These are phyloP conservation scores for Aspergillus cavernicola DNA, from an alignment of 495 filamentous ascomycete genomes.

Conservation along the genomic window DNA sequence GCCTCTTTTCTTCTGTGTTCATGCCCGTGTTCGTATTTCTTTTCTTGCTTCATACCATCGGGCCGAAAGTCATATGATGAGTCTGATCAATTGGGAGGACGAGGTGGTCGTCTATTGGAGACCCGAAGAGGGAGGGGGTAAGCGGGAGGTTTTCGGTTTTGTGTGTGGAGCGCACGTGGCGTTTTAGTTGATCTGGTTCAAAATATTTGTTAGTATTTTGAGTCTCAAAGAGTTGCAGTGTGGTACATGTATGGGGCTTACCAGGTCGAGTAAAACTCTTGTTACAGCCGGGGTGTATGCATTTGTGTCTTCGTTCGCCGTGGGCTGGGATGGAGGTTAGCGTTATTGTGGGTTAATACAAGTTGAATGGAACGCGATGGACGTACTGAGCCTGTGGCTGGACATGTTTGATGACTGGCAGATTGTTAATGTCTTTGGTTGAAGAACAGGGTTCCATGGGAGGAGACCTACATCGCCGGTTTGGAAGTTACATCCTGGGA, in stretches of 20 bases:
- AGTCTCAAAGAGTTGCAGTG: background rate
- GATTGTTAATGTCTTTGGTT: background rate
- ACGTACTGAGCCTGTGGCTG: conserved; percentile 43
- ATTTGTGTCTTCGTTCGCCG: conserved; percentile 46
- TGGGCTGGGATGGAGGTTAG: conserved; percentile 25
- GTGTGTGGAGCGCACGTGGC: conserved; percentile 42
- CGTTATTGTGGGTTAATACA: conserved; percentile 14
- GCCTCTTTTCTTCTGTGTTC: no score
- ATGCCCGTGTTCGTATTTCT: background rate
- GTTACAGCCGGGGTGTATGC: conserved; percentile 36
- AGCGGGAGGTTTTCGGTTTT: conserved; percentile 28
- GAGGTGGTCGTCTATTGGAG: conserved; percentile 2
- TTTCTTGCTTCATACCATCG: background rate
- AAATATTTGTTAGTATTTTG: background rate
- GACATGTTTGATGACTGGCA: conserved; percentile 48
- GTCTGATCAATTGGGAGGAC: no score
- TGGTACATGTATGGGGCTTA: conserved; percentile 14
- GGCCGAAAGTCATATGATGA: no score
- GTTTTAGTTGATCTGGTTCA: conserved; percentile 43
- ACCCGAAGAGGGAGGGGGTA: background rate
- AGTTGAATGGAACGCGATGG: no score
- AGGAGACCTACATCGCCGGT: conserved; percentile 42
- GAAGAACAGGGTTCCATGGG: no score
- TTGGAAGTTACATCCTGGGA: conserved; percentile 45
- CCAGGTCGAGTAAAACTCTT: conserved; percentile 49